A percentile compares a stretch with the other conserved stretches of the same genome.
phyloP scores from a whole-genome alignment of 108 stramenopile genomes.

The Cylindrotheca closterium region DNA sequence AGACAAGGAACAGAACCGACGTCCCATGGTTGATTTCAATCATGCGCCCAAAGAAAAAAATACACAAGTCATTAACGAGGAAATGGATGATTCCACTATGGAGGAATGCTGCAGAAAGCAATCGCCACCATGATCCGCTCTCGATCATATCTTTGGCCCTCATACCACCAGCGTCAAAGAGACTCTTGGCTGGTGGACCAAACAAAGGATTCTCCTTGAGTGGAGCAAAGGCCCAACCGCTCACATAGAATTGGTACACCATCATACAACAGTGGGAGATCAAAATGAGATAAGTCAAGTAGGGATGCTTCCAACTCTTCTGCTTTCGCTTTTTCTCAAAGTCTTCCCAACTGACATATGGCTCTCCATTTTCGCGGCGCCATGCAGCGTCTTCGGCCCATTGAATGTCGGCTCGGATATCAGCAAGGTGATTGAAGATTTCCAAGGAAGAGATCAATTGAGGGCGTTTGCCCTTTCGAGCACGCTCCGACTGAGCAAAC shows the following conservation, averaged over 20 bases:
- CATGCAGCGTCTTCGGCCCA: constrained; percentile 89
- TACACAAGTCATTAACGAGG: constrained; percentile 72
- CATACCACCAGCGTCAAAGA: constrained; percentile 84
- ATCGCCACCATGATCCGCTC: constrained; percentile 76
- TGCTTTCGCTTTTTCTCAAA: constrained; percentile 51
- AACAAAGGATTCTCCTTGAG: constrained; percentile 83
- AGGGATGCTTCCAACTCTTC: constrained; percentile 21
- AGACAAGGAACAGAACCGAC: constrained; percentile 53
- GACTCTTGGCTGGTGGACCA: constrained; percentile 75
- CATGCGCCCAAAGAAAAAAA: constrained; percentile 73
- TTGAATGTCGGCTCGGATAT: constrained; percentile 73
- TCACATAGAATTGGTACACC: constrained; percentile 47
- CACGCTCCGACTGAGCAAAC: constrained; percentile 70
- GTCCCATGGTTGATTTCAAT: constrained; percentile 84
- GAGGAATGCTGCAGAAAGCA: constrained; percentile 87
- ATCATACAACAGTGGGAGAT: constrained; percentile 45
- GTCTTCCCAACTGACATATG: constrained; percentile 78
- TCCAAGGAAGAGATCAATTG: constrained; percentile 66
- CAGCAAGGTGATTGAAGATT: constrained; percentile 51
- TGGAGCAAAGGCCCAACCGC: constrained; percentile 56
- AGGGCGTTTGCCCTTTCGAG: constrained; percentile 41
- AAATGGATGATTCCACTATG: constrained; percentile 92
- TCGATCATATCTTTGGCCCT: constrained; percentile 70
- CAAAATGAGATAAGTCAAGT: constrained; percentile 18
- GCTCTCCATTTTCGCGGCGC: constrained; percentile 61